These are phyloP conservation scores for Aureobasidium vineae DNA, from an alignment of 2,329 filamentous ascomycete species.

Conservation along the genomic window DNA sequence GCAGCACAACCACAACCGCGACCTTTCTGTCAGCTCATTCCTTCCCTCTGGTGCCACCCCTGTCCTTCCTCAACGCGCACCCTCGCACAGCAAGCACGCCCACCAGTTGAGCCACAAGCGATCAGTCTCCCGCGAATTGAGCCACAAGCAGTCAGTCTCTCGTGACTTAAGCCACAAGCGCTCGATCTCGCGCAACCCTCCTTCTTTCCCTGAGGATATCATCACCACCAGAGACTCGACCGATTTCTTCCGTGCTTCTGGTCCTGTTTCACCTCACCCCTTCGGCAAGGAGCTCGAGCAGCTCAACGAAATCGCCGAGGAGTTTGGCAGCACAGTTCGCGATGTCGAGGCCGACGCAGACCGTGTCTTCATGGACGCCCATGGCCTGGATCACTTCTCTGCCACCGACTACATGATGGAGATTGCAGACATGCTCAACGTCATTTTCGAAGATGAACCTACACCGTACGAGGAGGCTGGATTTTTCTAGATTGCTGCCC, in stretches of 20 bases:
- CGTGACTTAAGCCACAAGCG: conserved; percentile 63
- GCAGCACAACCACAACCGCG: conserved; percentile 23
- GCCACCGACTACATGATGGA: conserved; percentile 83
- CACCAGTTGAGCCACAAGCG: conserved; percentile 69
- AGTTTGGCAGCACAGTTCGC: conserved; percentile 63
- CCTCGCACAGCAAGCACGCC: conserved; percentile 86
- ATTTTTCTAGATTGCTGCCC: conserved; percentile 31
- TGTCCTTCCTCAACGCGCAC: conserved; percentile 70
- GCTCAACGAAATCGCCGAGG: conserved; percentile 89
- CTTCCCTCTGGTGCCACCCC: conserved; percentile 54
- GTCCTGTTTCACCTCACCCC: conserved; percentile 59
- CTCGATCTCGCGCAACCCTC: conserved; percentile 52
- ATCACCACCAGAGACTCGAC: conserved; percentile 38
- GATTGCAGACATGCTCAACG: conserved; percentile 66
- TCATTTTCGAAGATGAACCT: conserved; percentile 36
- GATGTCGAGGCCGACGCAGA: conserved; percentile 70
- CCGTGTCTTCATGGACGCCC: conserved; percentile 64
- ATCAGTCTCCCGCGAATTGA: conserved; percentile 59
- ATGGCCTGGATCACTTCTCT: conserved; percentile 69
- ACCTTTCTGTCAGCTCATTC: conserved; percentile 30
- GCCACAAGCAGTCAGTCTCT: conserved; percentile 63
- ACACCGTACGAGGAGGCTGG: conserved; percentile 28
- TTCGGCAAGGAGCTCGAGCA: conserved; percentile 89
- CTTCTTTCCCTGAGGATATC: conserved; percentile 31
- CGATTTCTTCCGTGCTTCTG: conserved; percentile 46